phyloP scores from a whole-genome alignment of 2,329 filamentous ascomycete genomes.

The Beauveria medogensis region DNA sequence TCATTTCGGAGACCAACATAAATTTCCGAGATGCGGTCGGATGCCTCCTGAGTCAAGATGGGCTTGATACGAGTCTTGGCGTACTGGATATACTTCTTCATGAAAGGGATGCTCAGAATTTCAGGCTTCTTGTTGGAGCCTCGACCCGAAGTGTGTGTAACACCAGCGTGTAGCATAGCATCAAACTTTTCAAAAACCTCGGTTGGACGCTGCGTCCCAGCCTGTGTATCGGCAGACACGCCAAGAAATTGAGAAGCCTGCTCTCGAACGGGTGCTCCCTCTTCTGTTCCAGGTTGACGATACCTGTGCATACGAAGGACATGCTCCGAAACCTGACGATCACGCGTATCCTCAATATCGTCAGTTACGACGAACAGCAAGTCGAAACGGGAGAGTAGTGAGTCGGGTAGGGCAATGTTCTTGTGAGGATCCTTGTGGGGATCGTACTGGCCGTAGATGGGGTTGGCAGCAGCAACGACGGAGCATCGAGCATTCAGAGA shows the following conservation, averaged over 20 bases:
- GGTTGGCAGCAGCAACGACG: constrained; percentile 92
- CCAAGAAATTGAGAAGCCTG: constrained; percentile 76
- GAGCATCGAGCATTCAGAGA: constrained; percentile 94
- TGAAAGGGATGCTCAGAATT: constrained; percentile 91
- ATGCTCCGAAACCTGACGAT: constrained; percentile 89
- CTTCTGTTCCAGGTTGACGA: constrained; percentile 83
- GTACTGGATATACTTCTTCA: constrained; percentile 99
- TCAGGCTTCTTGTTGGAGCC: constrained; percentile 71
- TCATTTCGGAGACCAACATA: constrained; percentile 94
- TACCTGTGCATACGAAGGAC: constrained; percentile 96
- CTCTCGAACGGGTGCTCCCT: constrained; percentile 89
- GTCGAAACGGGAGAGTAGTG: constrained; percentile 95
- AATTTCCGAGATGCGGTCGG: constrained; percentile 81
- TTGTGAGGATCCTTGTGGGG: constrained; percentile 97
- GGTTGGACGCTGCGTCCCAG: constrained; percentile 64
- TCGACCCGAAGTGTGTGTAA: constrained; percentile 66
- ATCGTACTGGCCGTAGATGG: constrained; percentile 97
- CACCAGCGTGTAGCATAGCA: constrained; percentile 87
- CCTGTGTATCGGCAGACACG: constrained; percentile 74
- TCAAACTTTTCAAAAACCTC: constrained; percentile 97
- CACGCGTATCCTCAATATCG: constrained; percentile 89
- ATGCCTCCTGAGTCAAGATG: constrained; percentile 80
- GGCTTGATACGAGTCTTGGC: constrained; percentile 89
- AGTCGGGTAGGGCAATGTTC: constrained; percentile 96
- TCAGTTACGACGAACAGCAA: constrained; percentile 95